These are phyloP conservation scores for Corylus americana DNA, from an alignment of 306 rosid genomes.

Conservation along the genomic window DNA sequence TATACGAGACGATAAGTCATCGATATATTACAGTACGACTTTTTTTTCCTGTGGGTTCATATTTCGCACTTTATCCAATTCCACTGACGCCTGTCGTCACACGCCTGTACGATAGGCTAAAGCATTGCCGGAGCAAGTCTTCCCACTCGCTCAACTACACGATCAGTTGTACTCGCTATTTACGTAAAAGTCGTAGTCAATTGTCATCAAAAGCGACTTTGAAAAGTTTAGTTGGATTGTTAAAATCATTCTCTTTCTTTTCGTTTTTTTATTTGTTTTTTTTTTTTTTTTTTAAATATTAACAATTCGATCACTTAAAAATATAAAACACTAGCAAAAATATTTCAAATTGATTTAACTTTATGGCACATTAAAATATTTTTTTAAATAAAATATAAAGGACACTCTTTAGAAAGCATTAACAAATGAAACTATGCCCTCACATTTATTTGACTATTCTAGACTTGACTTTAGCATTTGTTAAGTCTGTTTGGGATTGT, in stretches of 20 bases:
- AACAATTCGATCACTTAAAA: no score
- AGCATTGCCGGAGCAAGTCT: slow-evolving; percentile 9
- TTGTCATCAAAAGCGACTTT: not conserved
- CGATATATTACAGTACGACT: slow-evolving; percentile 19
- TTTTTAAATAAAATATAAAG: no score
- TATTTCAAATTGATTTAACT: no score
- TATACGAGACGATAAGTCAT: not conserved
- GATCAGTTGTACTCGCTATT: no score
- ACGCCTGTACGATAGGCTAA: slow-evolving; percentile 43
- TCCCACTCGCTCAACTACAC: slow-evolving; percentile 22
- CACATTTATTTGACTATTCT: not conserved
- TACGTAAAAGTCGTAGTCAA: no score
- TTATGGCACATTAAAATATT: no score
- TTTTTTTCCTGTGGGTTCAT: slow-evolving; percentile 15
- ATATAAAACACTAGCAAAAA: no score
- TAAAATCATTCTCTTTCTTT: no score
- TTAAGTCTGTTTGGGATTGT: no score
- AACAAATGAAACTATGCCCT: no score
- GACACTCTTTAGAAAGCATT: no score
- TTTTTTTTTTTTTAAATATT: not conserved
- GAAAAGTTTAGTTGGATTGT: not conserved
- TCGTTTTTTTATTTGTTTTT: no score
- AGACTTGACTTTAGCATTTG: not conserved
- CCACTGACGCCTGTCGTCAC: slow-evolving; percentile 58
- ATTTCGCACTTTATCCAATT: slow-evolving; percentile 34